These are phyloP conservation scores for Schwanniomyces yamadae DNA, from an alignment of 805 yeast genomes.

Conservation along the genomic window DNA sequence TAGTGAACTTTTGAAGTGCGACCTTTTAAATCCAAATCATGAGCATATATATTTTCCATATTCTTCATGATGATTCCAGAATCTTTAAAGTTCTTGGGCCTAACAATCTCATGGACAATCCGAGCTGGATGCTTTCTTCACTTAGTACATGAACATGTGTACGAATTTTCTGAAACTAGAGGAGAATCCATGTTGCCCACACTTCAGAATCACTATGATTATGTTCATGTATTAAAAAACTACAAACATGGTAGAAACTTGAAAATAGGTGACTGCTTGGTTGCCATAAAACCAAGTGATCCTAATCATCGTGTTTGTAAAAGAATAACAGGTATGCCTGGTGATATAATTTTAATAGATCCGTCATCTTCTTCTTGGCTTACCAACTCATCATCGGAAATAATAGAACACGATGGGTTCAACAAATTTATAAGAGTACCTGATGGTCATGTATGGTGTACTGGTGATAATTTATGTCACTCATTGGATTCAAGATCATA, in stretches of 20 bases:
- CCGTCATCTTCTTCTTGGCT: constrained; percentile 61
- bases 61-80: constrained; percentile 15
- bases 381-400: constrained; percentile 28
- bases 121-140: constrained; percentile 67
- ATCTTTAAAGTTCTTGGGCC: constrained; percentile 25
- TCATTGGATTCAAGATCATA: constrained; percentile 89
- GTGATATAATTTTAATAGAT: constrained; percentile 78
- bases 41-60: too few species aligned
- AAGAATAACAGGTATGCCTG: constrained; percentile 94
- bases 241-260: constrained; percentile 64
- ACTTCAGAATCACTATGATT: constrained; percentile 68
- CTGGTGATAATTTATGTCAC: constrained; percentile 89
- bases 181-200: constrained; percentile 98
- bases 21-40: too few species aligned
- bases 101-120: constrained; percentile 49
- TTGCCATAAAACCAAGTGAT: constrained; percentile 86
- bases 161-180: constrained; percentile 75
- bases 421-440: constrained; percentile 75
- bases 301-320: constrained; percentile 87
- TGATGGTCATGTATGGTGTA: constrained; percentile 94
- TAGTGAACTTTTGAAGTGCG: too few species aligned
- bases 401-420: constrained; percentile 36
- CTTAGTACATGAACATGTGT: constrained; percentile 61
- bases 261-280: constrained; percentile 81
- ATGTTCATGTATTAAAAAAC: constrained; percentile 70